Conservation (phyloP, 768 basidiomycete species). For the Russula earlei region DNA sequence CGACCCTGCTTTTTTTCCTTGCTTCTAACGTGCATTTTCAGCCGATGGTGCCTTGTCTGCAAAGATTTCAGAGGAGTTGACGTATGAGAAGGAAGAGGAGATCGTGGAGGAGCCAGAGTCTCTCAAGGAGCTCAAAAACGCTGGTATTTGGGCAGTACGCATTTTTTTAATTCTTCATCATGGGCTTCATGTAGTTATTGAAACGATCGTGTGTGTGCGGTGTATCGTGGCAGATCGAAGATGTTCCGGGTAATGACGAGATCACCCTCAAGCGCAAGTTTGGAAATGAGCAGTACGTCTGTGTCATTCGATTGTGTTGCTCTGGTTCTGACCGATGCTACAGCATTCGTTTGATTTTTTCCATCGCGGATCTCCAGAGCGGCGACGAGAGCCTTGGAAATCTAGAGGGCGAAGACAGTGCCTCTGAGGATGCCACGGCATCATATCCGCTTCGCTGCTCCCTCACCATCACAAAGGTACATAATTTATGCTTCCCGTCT, state of each 20-base stretch:
- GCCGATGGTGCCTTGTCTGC: conserved; percentile 68
- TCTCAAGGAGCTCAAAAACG: conserved; percentile 59
- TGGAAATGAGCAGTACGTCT: conserved; percentile 78
- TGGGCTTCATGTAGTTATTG: too few species aligned
- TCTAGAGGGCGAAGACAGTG: conserved; percentile 34
- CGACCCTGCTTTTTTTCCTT: neutral
- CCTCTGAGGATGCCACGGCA: conserved; percentile 29
- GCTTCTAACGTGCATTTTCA: conserved; percentile 22
- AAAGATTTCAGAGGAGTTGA: conserved; percentile 73
- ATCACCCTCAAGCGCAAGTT: conserved; percentile 73
- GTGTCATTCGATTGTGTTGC: neutral
- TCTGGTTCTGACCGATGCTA: neutral
- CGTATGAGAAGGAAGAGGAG: conserved; percentile 68
- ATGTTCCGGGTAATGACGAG: conserved; percentile 68
- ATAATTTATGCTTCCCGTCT: conserved; percentile 15
- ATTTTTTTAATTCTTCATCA: neutral
- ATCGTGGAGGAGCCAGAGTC: conserved; percentile 56
- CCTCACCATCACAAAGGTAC: conserved; percentile 78
- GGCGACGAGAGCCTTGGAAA: conserved; percentile 32
- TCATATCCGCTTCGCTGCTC: conserved; percentile 71
- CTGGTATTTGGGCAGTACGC: conserved; percentile 73
- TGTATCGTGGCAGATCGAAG: conserved; percentile 48
- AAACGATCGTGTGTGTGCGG: neutral
- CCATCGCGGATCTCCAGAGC: conserved; percentile 75
- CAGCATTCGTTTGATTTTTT: conserved; percentile 87